A percentile compares a stretch with the other conserved stretches of the same genome.
Evolutionary conservation across 129 eudicot species (phyloP).

Genomic region (Scalesia atractyloides): DNA sequence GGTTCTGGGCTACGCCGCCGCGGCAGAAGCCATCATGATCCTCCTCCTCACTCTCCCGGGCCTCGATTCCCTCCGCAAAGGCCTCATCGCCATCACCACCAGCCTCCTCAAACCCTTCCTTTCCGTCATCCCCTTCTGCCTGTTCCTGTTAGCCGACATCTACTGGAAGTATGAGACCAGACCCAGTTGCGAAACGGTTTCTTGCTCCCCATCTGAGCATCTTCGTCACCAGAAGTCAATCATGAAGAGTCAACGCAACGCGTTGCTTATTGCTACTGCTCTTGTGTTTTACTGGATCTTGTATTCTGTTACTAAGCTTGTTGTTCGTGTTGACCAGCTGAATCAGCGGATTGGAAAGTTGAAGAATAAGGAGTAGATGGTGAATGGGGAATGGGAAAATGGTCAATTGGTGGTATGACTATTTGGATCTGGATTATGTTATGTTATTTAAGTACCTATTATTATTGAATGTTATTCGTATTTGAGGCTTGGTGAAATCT

Average conservation of each 20-base stretch:
- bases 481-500: constrained; percentile 21
- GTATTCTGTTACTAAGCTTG: constrained; percentile 66
- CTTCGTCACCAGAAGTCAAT: constrained; percentile 88
- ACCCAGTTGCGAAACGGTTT: constrained; percentile 53
- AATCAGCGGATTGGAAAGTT: constrained; percentile 60
- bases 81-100: constrained; percentile 65
- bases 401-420: no score
- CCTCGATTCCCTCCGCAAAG: constrained; percentile 63
- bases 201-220: constrained; percentile 74
- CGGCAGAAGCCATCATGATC: constrained; percentile 83
- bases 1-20: constrained; percentile 85
- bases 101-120: constrained; percentile 76
- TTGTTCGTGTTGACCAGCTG: constrained; percentile 66
- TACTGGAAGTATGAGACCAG: constrained; percentile 93
- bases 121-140: constrained; percentile 78
- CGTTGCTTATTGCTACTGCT: constrained; percentile 69
- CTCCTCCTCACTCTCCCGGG: constrained; percentile 76
- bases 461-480: no score
- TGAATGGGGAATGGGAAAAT: no score
- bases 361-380: constrained; percentile 57
- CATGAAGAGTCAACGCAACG: constrained; percentile 92
- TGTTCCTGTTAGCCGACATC: constrained; percentile 69
- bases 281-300: constrained; percentile 81
- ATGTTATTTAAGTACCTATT: background rate
- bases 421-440: constrained; percentile 20